Conservation (phyloP, 306 rosid species). For the Acacia crassicarpa region DNA sequence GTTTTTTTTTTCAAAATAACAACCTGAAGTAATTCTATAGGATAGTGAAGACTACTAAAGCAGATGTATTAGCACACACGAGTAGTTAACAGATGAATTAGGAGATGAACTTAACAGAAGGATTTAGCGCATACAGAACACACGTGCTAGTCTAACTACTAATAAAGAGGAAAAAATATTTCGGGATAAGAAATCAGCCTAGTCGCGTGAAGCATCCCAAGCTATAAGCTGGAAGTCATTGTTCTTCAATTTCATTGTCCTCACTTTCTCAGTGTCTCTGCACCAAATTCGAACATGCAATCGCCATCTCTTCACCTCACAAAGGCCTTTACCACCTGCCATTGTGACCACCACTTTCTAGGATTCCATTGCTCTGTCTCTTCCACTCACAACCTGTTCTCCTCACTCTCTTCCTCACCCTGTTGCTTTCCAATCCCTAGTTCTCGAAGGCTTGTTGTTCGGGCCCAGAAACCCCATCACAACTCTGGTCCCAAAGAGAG, state of each 20-base stretch:
- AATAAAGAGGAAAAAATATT: no score
- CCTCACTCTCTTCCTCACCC: slow-evolving; percentile 26
- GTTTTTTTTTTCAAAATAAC: no score
- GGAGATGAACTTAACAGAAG: no score
- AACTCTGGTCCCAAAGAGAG: slow-evolving; percentile 31
- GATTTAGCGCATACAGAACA: no score
- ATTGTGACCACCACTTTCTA: slow-evolving; percentile 20
- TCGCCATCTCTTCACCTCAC: slow-evolving; percentile 39
- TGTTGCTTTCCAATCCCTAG: slow-evolving; percentile 37
- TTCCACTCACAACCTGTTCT: slow-evolving; percentile 38
- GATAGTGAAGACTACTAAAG: no score
- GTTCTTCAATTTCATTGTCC: not conserved
- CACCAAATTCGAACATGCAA: slow-evolving; percentile 40
- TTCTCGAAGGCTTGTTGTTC: slow-evolving; percentile 40
- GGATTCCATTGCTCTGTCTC: slow-evolving; percentile 43
- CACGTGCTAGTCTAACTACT: no score
- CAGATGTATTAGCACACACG: no score
- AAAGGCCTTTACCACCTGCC: slow-evolving; percentile 31
- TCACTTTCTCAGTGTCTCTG: not conserved
- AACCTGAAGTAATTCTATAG: no score
- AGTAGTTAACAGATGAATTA: no score
- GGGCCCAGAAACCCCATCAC: slow-evolving; percentile 38
- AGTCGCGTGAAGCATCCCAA: no score
- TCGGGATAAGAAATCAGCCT: no score
- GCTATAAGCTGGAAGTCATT: no score